Base-by-base conservation (phyloP, 805 yeast genomes). In the Saturnispora saitoi region DNA sequence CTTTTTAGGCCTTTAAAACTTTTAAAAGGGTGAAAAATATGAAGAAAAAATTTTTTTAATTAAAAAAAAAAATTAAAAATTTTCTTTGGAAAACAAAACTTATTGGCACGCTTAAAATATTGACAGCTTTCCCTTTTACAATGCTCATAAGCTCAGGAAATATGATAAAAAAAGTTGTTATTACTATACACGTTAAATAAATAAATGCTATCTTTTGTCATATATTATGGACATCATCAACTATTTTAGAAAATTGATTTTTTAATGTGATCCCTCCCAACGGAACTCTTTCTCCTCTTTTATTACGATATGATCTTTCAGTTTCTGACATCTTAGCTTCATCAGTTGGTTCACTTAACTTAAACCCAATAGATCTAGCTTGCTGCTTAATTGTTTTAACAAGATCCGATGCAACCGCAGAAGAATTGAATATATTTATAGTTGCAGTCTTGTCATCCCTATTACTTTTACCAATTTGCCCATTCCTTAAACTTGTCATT, bases 401-500 rank as follows among this genome's bases (percentile, higher is more conserved):
- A 22, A 60, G 43, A 43, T 61, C 66, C n/a, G 53, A 32, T 2
- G 45, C 32, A 4, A 59, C 53, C 1, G 53, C 40, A 2, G 36
- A 56, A 51, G 17, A 49, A n/a, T 17, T 29, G 10, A 48, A 32
- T 4, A 7, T 20, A 15, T 24, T 31, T 14, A 31, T 28, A 15
- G 24, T n/a, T 3, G 8, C n/a, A 26, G 20, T 42, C n/a, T 26
- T 34, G 38, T n/a, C 5, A 17, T 20, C 20, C 17, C 12, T 26
- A 8, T 5, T 8, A 24, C 28, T 22, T 8, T 34, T 19, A 10
- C 38, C 38, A 34, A 10, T 10, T 24, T 12, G 11, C 17, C 48
- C 49, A 7, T 42, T 45, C 9, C 60, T 60, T 10, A 56, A 28
- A n/a, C 47, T 47, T 29, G 47, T 41, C 24, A 57, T 45, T 38